Conservation (phyloP, 2,329 filamentous ascomycete genomes). For the Cladophialophora carrionii region DNA sequence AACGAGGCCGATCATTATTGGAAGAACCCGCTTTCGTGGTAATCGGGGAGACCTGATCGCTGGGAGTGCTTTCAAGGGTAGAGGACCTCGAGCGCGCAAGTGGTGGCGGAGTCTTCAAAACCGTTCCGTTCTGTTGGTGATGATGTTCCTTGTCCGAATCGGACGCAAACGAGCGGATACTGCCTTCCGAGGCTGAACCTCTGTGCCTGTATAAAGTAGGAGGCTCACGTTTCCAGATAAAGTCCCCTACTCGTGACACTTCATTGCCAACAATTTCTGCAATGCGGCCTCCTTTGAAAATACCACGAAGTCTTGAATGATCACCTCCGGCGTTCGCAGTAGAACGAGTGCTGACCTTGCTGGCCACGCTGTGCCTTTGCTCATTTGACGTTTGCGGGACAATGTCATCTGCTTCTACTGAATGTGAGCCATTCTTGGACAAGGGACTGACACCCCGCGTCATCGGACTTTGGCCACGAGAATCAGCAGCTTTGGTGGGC, state of each 20-base stretch:
- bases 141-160: conserved; percentile 51
- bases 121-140: conserved; percentile 36
- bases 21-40: conserved; percentile 17
- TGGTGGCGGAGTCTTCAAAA: conserved; percentile 28
- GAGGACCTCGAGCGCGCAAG: conserved; percentile 31
- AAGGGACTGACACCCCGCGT: conserved; percentile 31
- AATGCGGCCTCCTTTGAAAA: conserved; percentile 77
- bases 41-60: conserved; percentile 25
- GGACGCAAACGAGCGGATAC: conserved; percentile 50
- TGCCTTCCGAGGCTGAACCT: conserved; percentile 51
- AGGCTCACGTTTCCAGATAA: conserved; percentile 62
- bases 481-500: conserved; percentile 19
- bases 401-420: conserved; percentile 22
- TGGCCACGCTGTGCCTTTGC: conserved; percentile 34
- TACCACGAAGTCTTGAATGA: conserved; percentile 65
- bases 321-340: conserved; percentile 51
- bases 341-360: conserved; percentile 50
- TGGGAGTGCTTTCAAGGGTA: conserved; percentile 33
- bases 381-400: conserved; percentile 19
- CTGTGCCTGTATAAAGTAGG: conserved; percentile 45
- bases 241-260: conserved; percentile 63
- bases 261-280: conserved; percentile 72
- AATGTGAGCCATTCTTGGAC: conserved; percentile 22
- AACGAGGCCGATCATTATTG: conserved; percentile 40
- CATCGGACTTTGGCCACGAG: conserved; percentile 36